A percentile compares a stretch with the other conserved stretches of the same genome.
Evolutionary conservation across 2,329 filamentous ascomycete species (phyloP).

Genomic region (Cordyceps cateniannulata): DNA sequence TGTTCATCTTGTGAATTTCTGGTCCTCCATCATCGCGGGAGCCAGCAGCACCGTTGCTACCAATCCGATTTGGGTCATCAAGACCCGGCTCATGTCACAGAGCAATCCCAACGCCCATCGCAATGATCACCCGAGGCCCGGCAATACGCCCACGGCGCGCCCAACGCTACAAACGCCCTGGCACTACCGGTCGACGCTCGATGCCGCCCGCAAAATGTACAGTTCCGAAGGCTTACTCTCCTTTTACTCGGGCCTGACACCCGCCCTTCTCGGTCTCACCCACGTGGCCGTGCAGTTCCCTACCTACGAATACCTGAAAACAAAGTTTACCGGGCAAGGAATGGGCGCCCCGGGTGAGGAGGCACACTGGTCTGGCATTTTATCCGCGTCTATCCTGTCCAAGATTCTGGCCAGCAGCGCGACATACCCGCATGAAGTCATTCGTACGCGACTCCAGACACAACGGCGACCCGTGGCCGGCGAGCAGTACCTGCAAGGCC

Average conservation of each 20-base stretch:
- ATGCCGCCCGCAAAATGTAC: constrained; percentile 96
- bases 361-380: constrained; percentile 74
- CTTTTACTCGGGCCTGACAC: constrained; percentile 92
- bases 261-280: constrained; percentile 82
- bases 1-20: constrained; percentile 72
- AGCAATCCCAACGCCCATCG: constrained; percentile 45
- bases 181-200: constrained; percentile 85
- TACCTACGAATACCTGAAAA: constrained; percentile 89
- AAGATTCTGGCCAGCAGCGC: constrained; percentile 92
- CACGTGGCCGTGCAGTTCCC: constrained; percentile 98
- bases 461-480: constrained; percentile 67
- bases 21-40: constrained; percentile 85
- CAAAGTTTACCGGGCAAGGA: constrained; percentile 77
- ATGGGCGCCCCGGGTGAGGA: constrained; percentile 56
- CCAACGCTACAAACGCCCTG: constrained; percentile 62
- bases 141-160: constrained; percentile 48
- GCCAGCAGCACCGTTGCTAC: constrained; percentile 90
- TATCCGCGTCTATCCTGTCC: constrained; percentile 83
- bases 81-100: constrained; percentile 96
- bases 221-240: constrained; percentile 77
- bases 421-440: constrained; percentile 95
- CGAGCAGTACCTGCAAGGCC: constrained; percentile 43
- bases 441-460: constrained; percentile 88
- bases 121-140: constrained; percentile 40
- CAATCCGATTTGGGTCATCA: constrained; percentile 99